Conservation (phyloP, 2,329 filamentous ascomycete species). For the Exophiala viscosa region DNA sequence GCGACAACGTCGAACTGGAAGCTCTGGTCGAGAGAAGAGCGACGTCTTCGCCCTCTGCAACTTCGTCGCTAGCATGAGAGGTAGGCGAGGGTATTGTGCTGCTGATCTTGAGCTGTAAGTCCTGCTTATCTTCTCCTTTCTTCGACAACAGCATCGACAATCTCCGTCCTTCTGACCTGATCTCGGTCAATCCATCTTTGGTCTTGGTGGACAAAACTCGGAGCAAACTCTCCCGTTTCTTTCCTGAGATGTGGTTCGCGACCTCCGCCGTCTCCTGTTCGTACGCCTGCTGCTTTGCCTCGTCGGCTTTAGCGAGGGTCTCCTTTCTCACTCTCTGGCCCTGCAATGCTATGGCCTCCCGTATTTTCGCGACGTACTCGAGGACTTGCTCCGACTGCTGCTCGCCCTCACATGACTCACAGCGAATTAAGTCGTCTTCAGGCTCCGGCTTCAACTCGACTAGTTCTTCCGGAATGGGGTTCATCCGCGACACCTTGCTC, state of each 20-base stretch:
- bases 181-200: not conserved
- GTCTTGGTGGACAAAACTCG: not conserved
- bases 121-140: not conserved
- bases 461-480: slow-evolving; percentile 7
- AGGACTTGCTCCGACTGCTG: slow-evolving; percentile 1
- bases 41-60: slow-evolving; percentile 2
- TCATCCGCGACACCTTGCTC: slow-evolving; percentile 3
- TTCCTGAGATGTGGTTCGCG: slow-evolving; percentile 31
- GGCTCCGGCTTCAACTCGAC: not conserved
- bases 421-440: not conserved
- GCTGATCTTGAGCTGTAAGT: not conserved
- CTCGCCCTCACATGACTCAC: not conserved
- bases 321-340: slow-evolving; percentile 3
- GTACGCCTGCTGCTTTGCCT: not conserved
- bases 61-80: not conserved
- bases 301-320: not conserved
- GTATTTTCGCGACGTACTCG: slow-evolving; percentile 10
- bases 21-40: slow-evolving; percentile 1
- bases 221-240: slow-evolving; percentile 1
- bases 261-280: slow-evolving; percentile 36
- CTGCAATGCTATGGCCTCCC: slow-evolving; percentile 8
- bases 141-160: not conserved
- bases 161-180: not conserved
- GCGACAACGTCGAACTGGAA: not conserved
- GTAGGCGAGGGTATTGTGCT: not conserved